phyloP scores from a whole-genome alignment of 345 rosid species.

The Fremontodendron californicum region DNA sequence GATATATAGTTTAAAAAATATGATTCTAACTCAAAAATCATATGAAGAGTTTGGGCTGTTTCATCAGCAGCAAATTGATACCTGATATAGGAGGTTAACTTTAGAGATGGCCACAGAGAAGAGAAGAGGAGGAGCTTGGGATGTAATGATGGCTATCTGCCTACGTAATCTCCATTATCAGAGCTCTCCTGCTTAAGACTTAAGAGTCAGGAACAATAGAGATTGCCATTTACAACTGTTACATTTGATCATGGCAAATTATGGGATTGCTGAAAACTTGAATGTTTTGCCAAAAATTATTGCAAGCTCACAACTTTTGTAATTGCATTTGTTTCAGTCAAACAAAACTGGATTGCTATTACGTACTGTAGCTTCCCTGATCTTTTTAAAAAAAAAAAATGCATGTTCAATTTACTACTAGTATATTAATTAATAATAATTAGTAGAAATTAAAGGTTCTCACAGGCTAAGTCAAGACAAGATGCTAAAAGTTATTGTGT shows the following conservation, averaged over 20 bases:
- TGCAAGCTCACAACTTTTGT: neutral
- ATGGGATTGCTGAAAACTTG: neutral
- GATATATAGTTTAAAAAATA: too few species aligned
- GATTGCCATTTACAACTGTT: neutral
- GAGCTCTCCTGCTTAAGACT: neutral
- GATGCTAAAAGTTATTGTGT: too few species aligned
- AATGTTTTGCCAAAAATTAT: neutral
- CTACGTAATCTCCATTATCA: neutral
- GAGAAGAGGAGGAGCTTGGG: neutral
- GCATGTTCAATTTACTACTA: neutral
- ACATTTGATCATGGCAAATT: neutral
- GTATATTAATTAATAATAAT: neutral
- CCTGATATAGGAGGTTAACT: too few species aligned
- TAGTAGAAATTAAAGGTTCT: too few species aligned
- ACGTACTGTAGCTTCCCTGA: neutral
- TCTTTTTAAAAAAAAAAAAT: neutral
- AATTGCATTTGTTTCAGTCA: constrained; percentile 3
- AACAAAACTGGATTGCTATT: neutral
- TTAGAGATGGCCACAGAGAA: neutral
- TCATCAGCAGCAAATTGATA: too few species aligned
- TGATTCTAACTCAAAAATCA: too few species aligned
- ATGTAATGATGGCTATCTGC: neutral
- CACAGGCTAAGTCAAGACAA: too few species aligned
- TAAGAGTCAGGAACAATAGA: neutral
- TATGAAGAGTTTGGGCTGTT: too few species aligned